These are phyloP conservation scores for Zygosaccharomyces kombuchaensis DNA, from an alignment of 805 yeast genomes.

Conservation along the genomic window DNA sequence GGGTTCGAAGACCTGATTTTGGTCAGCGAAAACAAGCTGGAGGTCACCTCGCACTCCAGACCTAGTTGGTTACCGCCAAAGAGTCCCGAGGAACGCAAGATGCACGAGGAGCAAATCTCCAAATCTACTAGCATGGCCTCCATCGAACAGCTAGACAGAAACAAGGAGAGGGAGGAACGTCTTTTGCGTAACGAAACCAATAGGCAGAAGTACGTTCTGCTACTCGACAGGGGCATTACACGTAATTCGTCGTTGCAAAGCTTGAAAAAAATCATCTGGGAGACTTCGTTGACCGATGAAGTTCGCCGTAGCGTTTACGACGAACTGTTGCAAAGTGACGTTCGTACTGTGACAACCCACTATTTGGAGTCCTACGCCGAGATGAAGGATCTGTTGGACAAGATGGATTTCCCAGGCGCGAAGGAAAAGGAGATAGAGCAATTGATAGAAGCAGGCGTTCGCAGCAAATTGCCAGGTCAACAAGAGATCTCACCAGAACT, in stretches of 20 bases:
- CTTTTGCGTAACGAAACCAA: slow-evolving; percentile 27
- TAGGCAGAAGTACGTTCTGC: slow-evolving; percentile 23
- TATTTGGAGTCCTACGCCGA: slow-evolving; percentile 40
- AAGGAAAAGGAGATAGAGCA: slow-evolving; percentile 31
- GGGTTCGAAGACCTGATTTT: slow-evolving; percentile 56
- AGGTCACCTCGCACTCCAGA: slow-evolving; percentile 53
- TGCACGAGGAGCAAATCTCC: slow-evolving; percentile 55
- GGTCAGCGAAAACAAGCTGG: slow-evolving; percentile 58
- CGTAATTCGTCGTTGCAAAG: slow-evolving; percentile 29
- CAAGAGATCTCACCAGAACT: slow-evolving; percentile 23
- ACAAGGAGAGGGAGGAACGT: slow-evolving; percentile 27
- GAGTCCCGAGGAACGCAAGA: slow-evolving; percentile 44
- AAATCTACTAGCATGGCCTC: slow-evolving; percentile 36
- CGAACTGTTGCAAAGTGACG: slow-evolving; percentile 25
- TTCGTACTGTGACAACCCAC: slow-evolving; percentile 21
- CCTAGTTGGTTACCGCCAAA: slow-evolving; percentile 75
- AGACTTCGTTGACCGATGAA: slow-evolving; percentile 26
- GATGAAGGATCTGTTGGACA: slow-evolving; percentile 28
- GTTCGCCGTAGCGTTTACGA: slow-evolving; percentile 23
- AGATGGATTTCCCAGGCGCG: slow-evolving; percentile 31
- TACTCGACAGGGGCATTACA: slow-evolving; percentile 32
- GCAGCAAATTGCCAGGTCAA: slow-evolving; percentile 15
- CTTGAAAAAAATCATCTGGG: slow-evolving; percentile 30
- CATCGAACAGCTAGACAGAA: slow-evolving; percentile 30
- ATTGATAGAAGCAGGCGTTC: slow-evolving; percentile 19